These are phyloP conservation scores for Protomyces inouyei DNA, from an alignment of 1,139 yeast species.

Conservation along the genomic window DNA sequence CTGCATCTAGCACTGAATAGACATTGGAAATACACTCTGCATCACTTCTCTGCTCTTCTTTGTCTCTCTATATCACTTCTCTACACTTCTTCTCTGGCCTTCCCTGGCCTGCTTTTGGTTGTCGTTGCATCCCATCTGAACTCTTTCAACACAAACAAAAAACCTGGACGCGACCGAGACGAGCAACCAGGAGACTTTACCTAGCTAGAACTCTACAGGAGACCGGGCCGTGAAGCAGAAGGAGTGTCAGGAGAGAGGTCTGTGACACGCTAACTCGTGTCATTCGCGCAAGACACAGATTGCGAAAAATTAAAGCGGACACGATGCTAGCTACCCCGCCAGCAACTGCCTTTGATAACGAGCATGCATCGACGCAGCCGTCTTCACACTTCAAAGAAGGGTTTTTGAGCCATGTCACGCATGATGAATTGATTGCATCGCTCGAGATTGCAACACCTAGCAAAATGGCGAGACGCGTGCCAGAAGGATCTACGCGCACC, in stretches of 20 bases:
- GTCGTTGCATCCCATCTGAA: neutral
- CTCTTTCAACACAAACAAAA: neutral
- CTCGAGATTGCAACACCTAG: neutral
- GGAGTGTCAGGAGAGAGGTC: neutral
- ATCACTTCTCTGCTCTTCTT: neutral
- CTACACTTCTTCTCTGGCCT: neutral
- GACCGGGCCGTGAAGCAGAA: no score
- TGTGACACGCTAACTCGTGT: no score
- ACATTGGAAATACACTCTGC: neutral
- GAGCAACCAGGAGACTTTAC: neutral
- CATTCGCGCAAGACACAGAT: no score
- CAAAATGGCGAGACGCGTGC: neutral
- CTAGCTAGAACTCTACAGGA: neutral
- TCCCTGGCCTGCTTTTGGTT: neutral
- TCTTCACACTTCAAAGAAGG: no score
- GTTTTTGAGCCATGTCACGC: neutral
- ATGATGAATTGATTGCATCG: neutral
- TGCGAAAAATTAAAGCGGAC: no score
- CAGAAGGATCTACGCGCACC: neutral
- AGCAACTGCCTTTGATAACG: neutral
- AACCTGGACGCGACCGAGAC: no score
- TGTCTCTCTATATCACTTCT: neutral
- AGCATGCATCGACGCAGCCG: no score
- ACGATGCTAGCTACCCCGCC: neutral
- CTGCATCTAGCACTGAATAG: neutral